Evolutionary conservation across 2,329 filamentous ascomycete species (phyloP).

Genomic region (Nothophaeocryptopus gaeumannii): DNA sequence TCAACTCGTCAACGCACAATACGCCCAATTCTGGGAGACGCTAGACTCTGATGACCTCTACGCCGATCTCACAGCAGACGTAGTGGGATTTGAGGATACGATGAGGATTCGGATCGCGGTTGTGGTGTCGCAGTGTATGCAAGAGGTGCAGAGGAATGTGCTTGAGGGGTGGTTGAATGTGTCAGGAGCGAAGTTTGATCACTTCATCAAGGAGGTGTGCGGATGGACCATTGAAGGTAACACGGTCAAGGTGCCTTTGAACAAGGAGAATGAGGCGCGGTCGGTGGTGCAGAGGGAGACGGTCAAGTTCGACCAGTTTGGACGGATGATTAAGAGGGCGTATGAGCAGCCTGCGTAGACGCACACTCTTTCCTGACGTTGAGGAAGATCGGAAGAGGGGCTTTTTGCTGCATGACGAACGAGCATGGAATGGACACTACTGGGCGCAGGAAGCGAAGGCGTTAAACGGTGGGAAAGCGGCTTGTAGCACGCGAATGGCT

Average conservation of each 20-base stretch:
- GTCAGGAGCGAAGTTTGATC: constrained; percentile 46
- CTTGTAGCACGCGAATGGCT: no score
- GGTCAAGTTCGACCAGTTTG: constrained; percentile 85
- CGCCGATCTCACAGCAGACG: constrained; percentile 91
- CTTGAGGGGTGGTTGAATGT: constrained; percentile 52
- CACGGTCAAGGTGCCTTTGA: constrained; percentile 74
- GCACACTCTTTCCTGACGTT: no score
- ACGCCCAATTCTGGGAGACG: constrained; percentile 87
- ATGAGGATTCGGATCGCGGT: constrained; percentile 86
- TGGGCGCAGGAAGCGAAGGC: no score
- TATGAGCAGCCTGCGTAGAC: constrained; percentile 73
- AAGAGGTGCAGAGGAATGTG: constrained; percentile 59
- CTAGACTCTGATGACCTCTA: constrained; percentile 93
- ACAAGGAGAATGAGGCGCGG: constrained; percentile 97
- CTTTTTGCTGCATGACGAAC: no score
- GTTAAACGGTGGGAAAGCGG: no score
- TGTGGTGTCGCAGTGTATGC: constrained; percentile 81
- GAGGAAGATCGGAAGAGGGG: no score
- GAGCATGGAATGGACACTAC: no score
- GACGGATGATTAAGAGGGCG: constrained; percentile 73
- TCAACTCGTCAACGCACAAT: constrained; percentile 86
- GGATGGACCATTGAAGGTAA: constrained; percentile 75
- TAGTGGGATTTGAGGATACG: constrained; percentile 90
- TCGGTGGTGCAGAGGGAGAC: constrained; percentile 94
- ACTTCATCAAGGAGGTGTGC: constrained; percentile 56